Percentiles rank a stretch among this genome's conserved stretches.
phyloP scores from a whole-genome alignment of 768 basidiomycete genomes.

The Mycena pura region DNA sequence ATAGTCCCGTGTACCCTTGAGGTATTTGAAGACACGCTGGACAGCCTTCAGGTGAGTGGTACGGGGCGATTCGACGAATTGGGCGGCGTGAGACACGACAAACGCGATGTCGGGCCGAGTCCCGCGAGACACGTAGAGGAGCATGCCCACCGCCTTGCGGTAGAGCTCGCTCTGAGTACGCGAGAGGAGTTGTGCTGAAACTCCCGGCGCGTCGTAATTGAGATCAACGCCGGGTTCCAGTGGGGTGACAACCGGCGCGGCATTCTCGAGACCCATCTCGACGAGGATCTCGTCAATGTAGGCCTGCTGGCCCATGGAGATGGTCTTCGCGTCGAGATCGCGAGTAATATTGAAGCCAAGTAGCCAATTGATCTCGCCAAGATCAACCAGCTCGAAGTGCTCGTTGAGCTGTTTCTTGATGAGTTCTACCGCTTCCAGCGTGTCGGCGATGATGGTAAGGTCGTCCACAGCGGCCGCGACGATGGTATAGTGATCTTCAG shows the following conservation, averaged over 20 bases:
- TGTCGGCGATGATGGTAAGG: slow-evolving; percentile 29
- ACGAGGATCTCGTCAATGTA: slow-evolving; percentile 30
- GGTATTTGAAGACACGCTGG: slow-evolving; percentile 25
- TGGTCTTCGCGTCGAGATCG: slow-evolving; percentile 18
- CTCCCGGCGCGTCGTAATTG: not conserved
- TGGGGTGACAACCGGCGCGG: slow-evolving; percentile 29
- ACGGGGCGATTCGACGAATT: slow-evolving; percentile 21
- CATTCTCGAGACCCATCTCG: slow-evolving; percentile 24
- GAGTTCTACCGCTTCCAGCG: slow-evolving; percentile 22
- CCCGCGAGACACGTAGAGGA: slow-evolving; percentile 20
- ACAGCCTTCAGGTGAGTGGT: slow-evolving; percentile 21
- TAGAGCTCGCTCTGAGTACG: not conserved
- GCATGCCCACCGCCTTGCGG: slow-evolving; percentile 11
- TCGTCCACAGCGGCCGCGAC: slow-evolving; percentile 29
- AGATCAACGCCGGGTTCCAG: slow-evolving; percentile 18
- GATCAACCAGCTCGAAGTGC: slow-evolving; percentile 29
- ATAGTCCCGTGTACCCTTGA: slow-evolving; percentile 17
- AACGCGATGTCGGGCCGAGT: slow-evolving; percentile 1
- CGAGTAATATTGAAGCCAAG: slow-evolving; percentile 33
- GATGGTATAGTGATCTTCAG: slow-evolving; percentile 10
- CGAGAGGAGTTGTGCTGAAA: not conserved
- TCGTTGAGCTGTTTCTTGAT: slow-evolving; percentile 12
- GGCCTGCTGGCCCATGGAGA: slow-evolving; percentile 31
- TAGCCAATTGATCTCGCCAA: slow-evolving; percentile 34
- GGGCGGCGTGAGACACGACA: slow-evolving; percentile 12